Base-by-base conservation (phyloP, 2,329 filamentous ascomycete species). In the Teratosphaeriaceae sp. region DNA sequence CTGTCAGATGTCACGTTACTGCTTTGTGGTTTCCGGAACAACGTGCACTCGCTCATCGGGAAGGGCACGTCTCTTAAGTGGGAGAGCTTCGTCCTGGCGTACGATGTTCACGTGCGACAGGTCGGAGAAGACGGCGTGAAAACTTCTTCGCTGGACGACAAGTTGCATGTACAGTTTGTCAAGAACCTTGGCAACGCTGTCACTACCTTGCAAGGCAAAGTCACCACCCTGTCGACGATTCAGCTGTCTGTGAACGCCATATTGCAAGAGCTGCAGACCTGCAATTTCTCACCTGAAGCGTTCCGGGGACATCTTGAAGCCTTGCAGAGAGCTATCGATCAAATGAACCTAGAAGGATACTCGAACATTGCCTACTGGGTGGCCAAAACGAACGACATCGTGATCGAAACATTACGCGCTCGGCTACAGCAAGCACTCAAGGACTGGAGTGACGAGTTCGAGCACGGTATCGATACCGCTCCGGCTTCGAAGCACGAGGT, bases 41-140 rank as follows among this genome's bases (percentile, higher is more conserved):
- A 96, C 48, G 87, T 92, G 1, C 89, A 95, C 58, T 71, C 72
- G 33, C 75, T 95, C 48, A 82, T 98, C 47, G 75, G 76, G 16
- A 96, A 94, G 65, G 92, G 94, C 46, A 78, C 97, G 22, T 88
- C 88, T 1, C 69, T 98, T 21, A 82, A 88, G 57, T 99, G 92
- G 92, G 92, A 98, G 60, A 95, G 92, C 0, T 97, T 99, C 56
- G 87, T 98, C 41, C 90, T 96, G 63, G 89, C 88, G 1, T 96
- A 96, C 63, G 92, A 98, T 62, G 75, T 96, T 23, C 89, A 89
- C 54, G 79, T 89, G 50, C 84, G 80, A 51, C 78, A 77, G 75
- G 58, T 74, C 44, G 63, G 63, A 27, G 68, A 57, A 6, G 52
- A 57, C 3, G 36, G 35, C 19, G 7, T 34, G 47, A 27, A 46